Conservation (phyloP, 2,329 filamentous ascomycete genomes). For the Penicillium sp. region DNA sequence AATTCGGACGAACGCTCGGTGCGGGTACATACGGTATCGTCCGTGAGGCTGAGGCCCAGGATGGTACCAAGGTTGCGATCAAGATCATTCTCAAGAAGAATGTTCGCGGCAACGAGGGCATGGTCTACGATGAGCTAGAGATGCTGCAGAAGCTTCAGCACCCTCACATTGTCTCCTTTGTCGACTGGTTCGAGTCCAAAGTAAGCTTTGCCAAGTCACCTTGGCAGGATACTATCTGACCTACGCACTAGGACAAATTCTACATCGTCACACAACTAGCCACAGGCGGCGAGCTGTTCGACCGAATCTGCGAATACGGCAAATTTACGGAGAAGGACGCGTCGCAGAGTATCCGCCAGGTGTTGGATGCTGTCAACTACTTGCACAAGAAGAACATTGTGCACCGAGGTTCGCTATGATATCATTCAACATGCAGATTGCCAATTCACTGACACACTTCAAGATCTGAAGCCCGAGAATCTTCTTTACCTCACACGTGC, state of each 20-base stretch:
- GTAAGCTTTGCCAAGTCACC: slow-evolving; percentile 49
- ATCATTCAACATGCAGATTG: neutral
- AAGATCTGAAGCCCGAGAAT: slow-evolving; percentile 97
- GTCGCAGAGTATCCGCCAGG: slow-evolving; percentile 90
- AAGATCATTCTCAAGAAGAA: slow-evolving; percentile 99
- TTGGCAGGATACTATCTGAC: slow-evolving; percentile 6
- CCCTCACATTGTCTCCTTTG: slow-evolving; percentile 93
- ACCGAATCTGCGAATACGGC: slow-evolving; percentile 95
- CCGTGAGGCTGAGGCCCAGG: slow-evolving; percentile 81
- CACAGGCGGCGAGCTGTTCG: slow-evolving; percentile 93
- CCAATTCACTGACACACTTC: slow-evolving; percentile 3
- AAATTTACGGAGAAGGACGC: slow-evolving; percentile 99
- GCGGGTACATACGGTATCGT: slow-evolving; percentile 98
- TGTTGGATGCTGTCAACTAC: slow-evolving; percentile 89
- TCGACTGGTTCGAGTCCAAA: slow-evolving; percentile 98
- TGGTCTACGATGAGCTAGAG: slow-evolving; percentile 96
- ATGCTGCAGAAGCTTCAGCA: slow-evolving; percentile 91
- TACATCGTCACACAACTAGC: slow-evolving; percentile 98
- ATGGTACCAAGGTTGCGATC: slow-evolving; percentile 78
- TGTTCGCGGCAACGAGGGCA: slow-evolving; percentile 94
- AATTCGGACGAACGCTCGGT: slow-evolving; percentile 87
- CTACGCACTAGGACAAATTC: slow-evolving; percentile 78
- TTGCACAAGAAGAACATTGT: slow-evolving; percentile 93
- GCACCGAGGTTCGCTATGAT: slow-evolving; percentile 68
- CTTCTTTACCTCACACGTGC: slow-evolving; percentile 85